Conservation (phyloP, 768 basidiomycete genomes). For the Hericium coralloides region DNA sequence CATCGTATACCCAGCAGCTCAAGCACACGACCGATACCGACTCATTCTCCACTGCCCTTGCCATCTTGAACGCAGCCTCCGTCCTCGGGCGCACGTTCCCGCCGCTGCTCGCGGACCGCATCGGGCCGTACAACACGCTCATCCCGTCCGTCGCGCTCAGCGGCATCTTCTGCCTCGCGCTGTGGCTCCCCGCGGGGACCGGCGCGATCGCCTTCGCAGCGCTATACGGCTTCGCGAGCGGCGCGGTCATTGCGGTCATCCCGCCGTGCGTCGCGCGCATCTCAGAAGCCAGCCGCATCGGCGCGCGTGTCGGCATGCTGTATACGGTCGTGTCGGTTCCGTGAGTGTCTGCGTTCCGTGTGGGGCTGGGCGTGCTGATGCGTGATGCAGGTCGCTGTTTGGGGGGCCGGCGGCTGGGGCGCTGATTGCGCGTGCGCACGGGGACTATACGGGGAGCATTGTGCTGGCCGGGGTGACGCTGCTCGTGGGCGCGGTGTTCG, state of each 20-base stretch:
- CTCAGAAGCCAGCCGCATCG: slow-evolving; percentile 9
- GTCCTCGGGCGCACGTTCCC: slow-evolving; percentile 23
- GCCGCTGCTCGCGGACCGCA: slow-evolving; percentile 19
- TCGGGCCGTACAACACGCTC: slow-evolving; percentile 22
- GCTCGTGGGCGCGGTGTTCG: not conserved
- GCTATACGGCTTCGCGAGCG: slow-evolving; percentile 30
- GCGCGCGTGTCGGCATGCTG: slow-evolving; percentile 18
- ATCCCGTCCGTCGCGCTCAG: slow-evolving; percentile 11
- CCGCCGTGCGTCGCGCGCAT: slow-evolving; percentile 3
- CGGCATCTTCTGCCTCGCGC: slow-evolving; percentile 6
- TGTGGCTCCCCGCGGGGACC: slow-evolving; percentile 19
- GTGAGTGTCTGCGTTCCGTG: not conserved
- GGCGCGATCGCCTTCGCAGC: slow-evolving; percentile 25
- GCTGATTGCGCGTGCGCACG: not conserved
- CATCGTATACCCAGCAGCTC: slow-evolving; percentile 15
- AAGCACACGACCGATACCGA: slow-evolving; percentile 9
- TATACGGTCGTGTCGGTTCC: not conserved
- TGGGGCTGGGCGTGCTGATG: not conserved
- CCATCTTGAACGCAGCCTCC: slow-evolving; percentile 23
- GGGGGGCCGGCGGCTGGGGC: not conserved
- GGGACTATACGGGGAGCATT: not conserved
- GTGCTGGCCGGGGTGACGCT: not conserved
- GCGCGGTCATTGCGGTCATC: slow-evolving; percentile 10
- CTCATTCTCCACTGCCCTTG: slow-evolving; percentile 20
- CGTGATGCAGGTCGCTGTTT: not conserved